A percentile compares a stretch with the other conserved stretches of the same genome.
phyloP scores from a whole-genome alignment of 305 asterid genomes.

The Fraxinus paxiana region DNA sequence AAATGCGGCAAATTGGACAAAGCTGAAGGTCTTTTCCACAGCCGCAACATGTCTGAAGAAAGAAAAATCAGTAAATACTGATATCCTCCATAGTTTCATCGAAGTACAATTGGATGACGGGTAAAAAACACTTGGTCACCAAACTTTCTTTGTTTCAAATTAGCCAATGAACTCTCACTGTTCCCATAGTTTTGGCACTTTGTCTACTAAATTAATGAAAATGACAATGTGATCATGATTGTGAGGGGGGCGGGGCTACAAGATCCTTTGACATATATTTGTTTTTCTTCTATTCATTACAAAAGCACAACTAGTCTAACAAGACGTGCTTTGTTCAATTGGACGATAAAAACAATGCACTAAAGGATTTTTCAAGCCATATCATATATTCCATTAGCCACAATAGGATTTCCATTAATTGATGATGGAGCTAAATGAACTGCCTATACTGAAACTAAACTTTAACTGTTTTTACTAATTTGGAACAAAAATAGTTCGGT shows the following conservation, averaged over 20 bases:
- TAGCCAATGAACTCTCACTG: not conserved
- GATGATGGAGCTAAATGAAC: not conserved
- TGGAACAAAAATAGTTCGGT: not conserved
- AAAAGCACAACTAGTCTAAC: not conserved
- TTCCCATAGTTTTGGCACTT: not conserved
- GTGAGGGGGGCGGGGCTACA: not conserved
- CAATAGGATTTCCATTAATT: not conserved
- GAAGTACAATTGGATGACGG: not conserved
- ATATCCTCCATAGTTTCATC: not conserved
- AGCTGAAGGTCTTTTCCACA: conserved; percentile 68
- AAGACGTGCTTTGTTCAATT: not conserved
- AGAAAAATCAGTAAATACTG: not conserved
- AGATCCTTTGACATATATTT: not conserved
- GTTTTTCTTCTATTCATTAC: not conserved
- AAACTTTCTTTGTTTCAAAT: not conserved
- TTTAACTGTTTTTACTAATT: not conserved
- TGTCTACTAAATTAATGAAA: not conserved
- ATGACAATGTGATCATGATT: not conserved
- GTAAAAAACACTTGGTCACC: not conserved
- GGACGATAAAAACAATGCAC: not conserved
- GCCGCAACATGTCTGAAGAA: conserved; percentile 65
- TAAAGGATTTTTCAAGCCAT: not conserved
- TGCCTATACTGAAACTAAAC: not conserved
- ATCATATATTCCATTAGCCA: not conserved
- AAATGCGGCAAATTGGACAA: conserved; percentile 85